A percentile compares a stretch with the other conserved stretches of the same genome.
These are phyloP conservation scores for Teunomyces tritomae DNA, from an alignment of 805 yeast species.

Conservation along the genomic window DNA sequence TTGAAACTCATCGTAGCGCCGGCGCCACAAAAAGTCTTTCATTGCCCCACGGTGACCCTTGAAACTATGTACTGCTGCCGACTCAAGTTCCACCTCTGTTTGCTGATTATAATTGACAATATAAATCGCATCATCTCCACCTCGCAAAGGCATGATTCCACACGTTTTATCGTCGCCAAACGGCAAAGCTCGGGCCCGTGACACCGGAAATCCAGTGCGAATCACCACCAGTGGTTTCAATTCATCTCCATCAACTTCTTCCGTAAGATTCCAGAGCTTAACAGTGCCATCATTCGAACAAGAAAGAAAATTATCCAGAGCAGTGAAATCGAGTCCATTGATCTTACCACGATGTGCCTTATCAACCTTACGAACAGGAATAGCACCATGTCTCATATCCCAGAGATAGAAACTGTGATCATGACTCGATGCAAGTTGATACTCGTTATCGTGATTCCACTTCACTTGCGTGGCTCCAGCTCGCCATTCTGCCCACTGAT, in stretches of 20 bases:
- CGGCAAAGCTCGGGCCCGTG: slow-evolving; percentile 85
- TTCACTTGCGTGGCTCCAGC: slow-evolving; percentile 95
- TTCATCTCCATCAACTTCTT: not conserved
- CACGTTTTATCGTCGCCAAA: slow-evolving; percentile 75
- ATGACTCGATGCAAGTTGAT: slow-evolving; percentile 82
- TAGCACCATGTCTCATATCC: slow-evolving; percentile 83
- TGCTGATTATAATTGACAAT: slow-evolving; percentile 45
- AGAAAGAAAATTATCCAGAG: slow-evolving; percentile 60
- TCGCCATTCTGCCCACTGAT: slow-evolving; percentile 87
- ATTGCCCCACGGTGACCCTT: slow-evolving; percentile 83
- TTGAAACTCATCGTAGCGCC: slow-evolving; percentile 66
- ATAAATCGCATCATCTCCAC: slow-evolving; percentile 68
- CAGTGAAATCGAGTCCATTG: slow-evolving; percentile 83
- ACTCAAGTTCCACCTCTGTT: too few species aligned
- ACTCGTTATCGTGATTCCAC: slow-evolving; percentile 79
- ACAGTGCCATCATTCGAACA: slow-evolving; percentile 86
- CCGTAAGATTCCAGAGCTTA: slow-evolving; percentile 66
- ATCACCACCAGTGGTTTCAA: slow-evolving; percentile 55
- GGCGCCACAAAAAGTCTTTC: slow-evolving; percentile 86
- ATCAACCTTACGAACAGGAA: slow-evolving; percentile 60
- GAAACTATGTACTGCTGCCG: slow-evolving; percentile 42
- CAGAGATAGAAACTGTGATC: slow-evolving; percentile 78
- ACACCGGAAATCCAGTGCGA: slow-evolving; percentile 76
- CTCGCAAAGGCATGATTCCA: slow-evolving; percentile 86
- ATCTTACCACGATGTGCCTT: slow-evolving; percentile 82